phyloP scores from a whole-genome alignment of 2,329 filamentous ascomycete species.

The Pseudogymnoascus sp. region DNA sequence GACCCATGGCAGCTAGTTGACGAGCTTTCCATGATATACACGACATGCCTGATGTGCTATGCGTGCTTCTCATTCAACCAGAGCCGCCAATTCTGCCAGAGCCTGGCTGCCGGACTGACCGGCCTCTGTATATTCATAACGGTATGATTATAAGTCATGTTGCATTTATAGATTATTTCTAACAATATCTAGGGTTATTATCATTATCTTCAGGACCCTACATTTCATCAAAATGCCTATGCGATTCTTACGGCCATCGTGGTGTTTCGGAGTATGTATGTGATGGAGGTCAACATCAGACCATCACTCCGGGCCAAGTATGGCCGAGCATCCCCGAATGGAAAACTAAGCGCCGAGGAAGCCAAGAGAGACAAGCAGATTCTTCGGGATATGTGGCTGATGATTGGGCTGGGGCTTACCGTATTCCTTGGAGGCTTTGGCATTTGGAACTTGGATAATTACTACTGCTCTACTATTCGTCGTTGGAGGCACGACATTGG shows the following conservation, averaged over 20 bases:
- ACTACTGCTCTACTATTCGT: slow-evolving; percentile 51
- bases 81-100: slow-evolving; percentile 36
- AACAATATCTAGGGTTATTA: slow-evolving; percentile 45
- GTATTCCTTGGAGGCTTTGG: slow-evolving; percentile 60
- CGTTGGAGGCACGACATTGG: slow-evolving; percentile 55
- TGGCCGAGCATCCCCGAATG: slow-evolving; percentile 35
- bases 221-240: slow-evolving; percentile 67
- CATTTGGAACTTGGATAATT: slow-evolving; percentile 62
- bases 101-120: slow-evolving; percentile 44
- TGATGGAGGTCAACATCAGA: slow-evolving; percentile 60
- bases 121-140: slow-evolving; percentile 54
- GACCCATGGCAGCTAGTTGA: slow-evolving; percentile 66
- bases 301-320: slow-evolving; percentile 39
- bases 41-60: slow-evolving; percentile 61
- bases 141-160: slow-evolving; percentile 12
- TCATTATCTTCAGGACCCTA: slow-evolving; percentile 64
- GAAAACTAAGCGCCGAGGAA: slow-evolving; percentile 38
- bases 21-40: slow-evolving; percentile 66
- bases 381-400: slow-evolving; percentile 59
- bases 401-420: slow-evolving; percentile 52
- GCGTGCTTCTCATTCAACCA: slow-evolving; percentile 59
- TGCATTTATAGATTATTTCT: not conserved
- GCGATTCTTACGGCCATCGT: slow-evolving; percentile 57
- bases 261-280: slow-evolving; percentile 55
- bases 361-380: slow-evolving; percentile 50